Evolutionary conservation across 2,329 filamentous ascomycete genomes (phyloP).

Genomic region (Teratosphaeria nubilosa): DNA sequence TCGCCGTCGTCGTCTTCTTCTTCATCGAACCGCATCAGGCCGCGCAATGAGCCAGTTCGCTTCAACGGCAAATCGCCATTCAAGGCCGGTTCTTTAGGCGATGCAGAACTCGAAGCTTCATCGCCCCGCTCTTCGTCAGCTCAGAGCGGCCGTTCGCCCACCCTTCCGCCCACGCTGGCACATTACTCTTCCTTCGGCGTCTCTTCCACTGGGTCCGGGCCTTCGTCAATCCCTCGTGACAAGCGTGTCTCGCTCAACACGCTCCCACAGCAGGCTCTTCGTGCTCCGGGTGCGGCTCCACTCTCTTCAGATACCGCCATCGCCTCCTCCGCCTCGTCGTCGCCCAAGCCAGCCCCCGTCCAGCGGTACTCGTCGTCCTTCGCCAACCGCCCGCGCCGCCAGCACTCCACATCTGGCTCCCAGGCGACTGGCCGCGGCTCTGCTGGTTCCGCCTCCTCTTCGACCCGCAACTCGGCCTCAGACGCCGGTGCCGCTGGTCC

Average conservation of each 20-base stretch:
- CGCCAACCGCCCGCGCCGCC: slow-evolving; percentile 65
- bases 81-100: slow-evolving; percentile 74
- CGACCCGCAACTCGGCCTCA: slow-evolving; percentile 48
- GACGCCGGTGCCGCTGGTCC: slow-evolving; percentile 24
- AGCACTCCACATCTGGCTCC: slow-evolving; percentile 52
- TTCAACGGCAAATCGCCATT: slow-evolving; percentile 52
- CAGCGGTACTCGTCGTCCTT: slow-evolving; percentile 91
- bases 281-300: slow-evolving; percentile 38
- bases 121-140: slow-evolving; percentile 1
- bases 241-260: slow-evolving; percentile 65
- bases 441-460: slow-evolving; percentile 39
- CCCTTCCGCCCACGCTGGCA: slow-evolving; percentile 16
- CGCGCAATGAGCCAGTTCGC: neutral
- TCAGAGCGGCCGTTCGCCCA: neutral
- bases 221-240: slow-evolving; percentile 1
- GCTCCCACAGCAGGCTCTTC: slow-evolving; percentile 63
- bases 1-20: neutral
- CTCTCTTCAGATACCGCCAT: slow-evolving; percentile 42
- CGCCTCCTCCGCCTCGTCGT: slow-evolving; percentile 59
- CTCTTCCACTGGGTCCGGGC: neutral
- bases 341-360: slow-evolving; percentile 68
- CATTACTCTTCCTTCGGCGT: neutral
- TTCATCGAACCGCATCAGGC: neutral
- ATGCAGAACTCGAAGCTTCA: neutral
- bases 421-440: slow-evolving; percentile 35